Evolutionary conservation across 164 flowering plant species (phyloP), one percentile per base, ranked within the genome.

Genomic region (Magnolia sinica): DNA sequence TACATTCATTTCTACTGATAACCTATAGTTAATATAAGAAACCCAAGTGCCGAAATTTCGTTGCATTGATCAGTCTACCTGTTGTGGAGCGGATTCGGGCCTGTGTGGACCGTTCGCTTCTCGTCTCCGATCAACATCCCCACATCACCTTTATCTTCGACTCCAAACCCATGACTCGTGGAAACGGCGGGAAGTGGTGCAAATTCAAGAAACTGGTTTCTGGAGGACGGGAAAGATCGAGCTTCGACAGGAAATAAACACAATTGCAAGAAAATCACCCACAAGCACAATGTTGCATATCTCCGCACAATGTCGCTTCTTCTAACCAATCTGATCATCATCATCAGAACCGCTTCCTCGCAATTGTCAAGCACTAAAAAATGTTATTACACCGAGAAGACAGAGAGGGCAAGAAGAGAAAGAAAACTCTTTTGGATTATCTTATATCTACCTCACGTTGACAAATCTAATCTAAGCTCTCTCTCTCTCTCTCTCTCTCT

Each of bases 71-170:
- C 22, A 20, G 6, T 22, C 72, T 64, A 70, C 79, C 85, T 80
- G 85, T 91, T 91, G 80, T 91, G 94, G 74, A 91, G 94, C 73
- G 94, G 94, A 80, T 91, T 91, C 29, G 94, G 94, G 79, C 94
- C 94, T 1, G 92, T 89, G 51, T 85, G 91, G 77, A 88, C 72
- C 83, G 52, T 77, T 66, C 94, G 86, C 79, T 91, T 90, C n/a
- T 91, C 92, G 61, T 85, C 89, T 74, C 71, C 89, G 55, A 80
- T 81, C 65, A 86, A n/a, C 58, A 13, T 74, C 23, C 74, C 79
- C 0, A 69, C 23, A 51, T 76, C 82, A 5, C 70, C 81, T 2
- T 61, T 67, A 16, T 0, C 18, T 10, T 22, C 83, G 65, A n/a
- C 70, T 24, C 16, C 49, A n/a, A 37, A 8, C 20, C 13, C 70